A percentile compares a stretch with the other conserved stretches of the same genome.
These are phyloP conservation scores for Allium sativum DNA, from an alignment of 106 monocot genomes.

Conservation along the genomic window DNA sequence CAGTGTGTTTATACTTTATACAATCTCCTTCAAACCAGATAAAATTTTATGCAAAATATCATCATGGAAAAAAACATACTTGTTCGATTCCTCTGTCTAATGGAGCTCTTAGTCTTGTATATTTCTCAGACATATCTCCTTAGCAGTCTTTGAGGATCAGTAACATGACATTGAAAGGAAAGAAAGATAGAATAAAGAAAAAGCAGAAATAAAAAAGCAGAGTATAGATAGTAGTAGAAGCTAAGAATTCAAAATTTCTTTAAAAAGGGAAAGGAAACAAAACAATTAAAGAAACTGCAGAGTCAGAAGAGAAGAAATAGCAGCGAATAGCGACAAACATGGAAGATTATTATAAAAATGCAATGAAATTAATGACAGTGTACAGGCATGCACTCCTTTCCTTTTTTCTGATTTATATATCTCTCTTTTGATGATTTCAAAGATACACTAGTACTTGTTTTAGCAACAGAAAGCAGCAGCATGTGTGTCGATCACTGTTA, in stretches of 20 bases:
- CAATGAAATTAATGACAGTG: neutral
- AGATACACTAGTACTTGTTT: too few relatives aligned
- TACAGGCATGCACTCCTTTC: too few relatives aligned
- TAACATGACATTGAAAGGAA: constrained; percentile 5
- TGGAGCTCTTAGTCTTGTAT: constrained; percentile 24
- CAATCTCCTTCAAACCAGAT: neutral
- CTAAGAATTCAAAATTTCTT: neutral
- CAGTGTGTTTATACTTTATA: too few relatives aligned
- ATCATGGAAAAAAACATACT: constrained; percentile 11
- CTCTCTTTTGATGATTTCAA: constrained; percentile 3
- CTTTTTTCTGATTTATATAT: neutral
- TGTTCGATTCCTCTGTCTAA: constrained; percentile 45
- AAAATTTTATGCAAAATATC: neutral
- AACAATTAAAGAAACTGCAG: neutral
- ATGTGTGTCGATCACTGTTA: too few relatives aligned
- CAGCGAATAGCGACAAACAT: neutral
- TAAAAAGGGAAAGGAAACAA: constrained; percentile 13
- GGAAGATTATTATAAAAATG: too few relatives aligned
- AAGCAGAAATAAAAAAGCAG: constrained; percentile 13
- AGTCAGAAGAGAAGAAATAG: constrained; percentile 1
- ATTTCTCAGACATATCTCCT: constrained; percentile 26
- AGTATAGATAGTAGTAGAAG: neutral
- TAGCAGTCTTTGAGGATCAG: neutral
- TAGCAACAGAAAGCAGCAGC: too few relatives aligned
- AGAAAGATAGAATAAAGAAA: neutral